Conservation (phyloP, 805 yeast species). For the Yamadazyma paraphyllophila region DNA sequence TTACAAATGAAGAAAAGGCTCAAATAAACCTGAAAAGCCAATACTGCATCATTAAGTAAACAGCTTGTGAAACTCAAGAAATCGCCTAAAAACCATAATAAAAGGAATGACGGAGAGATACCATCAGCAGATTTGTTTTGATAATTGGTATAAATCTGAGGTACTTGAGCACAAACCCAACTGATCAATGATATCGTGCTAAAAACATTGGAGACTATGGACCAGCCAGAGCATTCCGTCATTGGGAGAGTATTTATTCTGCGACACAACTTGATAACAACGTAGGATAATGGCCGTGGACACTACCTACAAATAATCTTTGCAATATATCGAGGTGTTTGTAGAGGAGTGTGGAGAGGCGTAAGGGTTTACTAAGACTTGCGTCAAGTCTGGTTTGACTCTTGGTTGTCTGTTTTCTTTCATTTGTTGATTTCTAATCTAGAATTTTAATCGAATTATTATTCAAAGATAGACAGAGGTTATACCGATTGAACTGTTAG, state of each 20-base stretch:
- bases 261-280: background rate
- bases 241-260: background rate
- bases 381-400: too few species aligned
- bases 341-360: too few species aligned
- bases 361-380: too few species aligned
- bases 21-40: slow-evolving; percentile 38
- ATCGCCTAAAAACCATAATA: slow-evolving; percentile 68
- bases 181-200: slow-evolving; percentile 47
- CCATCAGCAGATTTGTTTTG: slow-evolving; percentile 64
- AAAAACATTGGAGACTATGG: slow-evolving; percentile 25
- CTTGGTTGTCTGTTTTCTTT: too few species aligned
- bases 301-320: background rate
- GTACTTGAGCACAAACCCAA: slow-evolving; percentile 75
- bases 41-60: slow-evolving; percentile 35
- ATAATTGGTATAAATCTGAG: slow-evolving; percentile 64
- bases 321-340: too few species aligned
- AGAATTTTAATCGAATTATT: too few species aligned
- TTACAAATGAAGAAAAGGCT: slow-evolving; percentile 40
- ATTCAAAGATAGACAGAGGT: too few species aligned
- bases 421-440: too few species aligned
- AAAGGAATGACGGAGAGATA: slow-evolving; percentile 55
- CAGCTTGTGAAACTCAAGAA: slow-evolving; percentile 49
- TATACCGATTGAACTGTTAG: too few species aligned
- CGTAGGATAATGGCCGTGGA: background rate
- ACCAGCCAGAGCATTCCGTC: slow-evolving; percentile 6